Base-by-base conservation (phyloP, 805 yeast species). In the Ogataea ramenticola region DNA sequence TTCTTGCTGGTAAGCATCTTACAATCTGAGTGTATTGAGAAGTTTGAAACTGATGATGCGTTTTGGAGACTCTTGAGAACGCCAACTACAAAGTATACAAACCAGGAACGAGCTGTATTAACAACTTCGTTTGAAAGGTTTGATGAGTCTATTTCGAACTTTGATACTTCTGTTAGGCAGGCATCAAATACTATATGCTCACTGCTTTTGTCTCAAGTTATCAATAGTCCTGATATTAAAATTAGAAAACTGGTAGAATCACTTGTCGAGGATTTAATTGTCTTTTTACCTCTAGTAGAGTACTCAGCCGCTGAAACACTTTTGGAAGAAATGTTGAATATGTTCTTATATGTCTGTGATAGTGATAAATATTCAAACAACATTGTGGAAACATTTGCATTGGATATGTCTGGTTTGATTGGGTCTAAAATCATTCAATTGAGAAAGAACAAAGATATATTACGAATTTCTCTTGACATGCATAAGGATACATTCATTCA, bases 361-460 rank as follows among this genome's bases (percentile, higher is more conserved):
- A 66, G 69, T 2, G 70, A 69, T 12, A 62, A 60, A 26, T 63
- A 66, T 37, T 40, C 71, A 0, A 63, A 72, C 1, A 63, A 73
- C 1, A 46, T 56, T 12, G 62, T 73, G 7, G 84, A 79, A 46
- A 65, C 79, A 0, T 70, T 69, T 47, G 67, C 77, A 3, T 57
- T 86, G 41, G 90, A 84, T 43, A 52, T 79, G 49, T 60, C 79
- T n/a, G 89, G 91, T 0, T 45, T 63, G 14, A 72, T 82, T 22
- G 89, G 86, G 0, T 68, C 74, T 2, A 67, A 65, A 33, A 68
- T 82, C 40, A 53, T 74, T 20, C 58, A 61, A 5, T 42, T 75
- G 15, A 69, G 58, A 43, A 36, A 42, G 22, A 32, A 40, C 12
- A 35, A 39, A 8, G 22, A 27, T 4, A 10, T 26, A 3, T 24